A percentile compares a stretch with the other conserved stretches of the same genome.
Conservation (phyloP, 108 stramenopile species). For the Conticribra guillardii region DNA sequence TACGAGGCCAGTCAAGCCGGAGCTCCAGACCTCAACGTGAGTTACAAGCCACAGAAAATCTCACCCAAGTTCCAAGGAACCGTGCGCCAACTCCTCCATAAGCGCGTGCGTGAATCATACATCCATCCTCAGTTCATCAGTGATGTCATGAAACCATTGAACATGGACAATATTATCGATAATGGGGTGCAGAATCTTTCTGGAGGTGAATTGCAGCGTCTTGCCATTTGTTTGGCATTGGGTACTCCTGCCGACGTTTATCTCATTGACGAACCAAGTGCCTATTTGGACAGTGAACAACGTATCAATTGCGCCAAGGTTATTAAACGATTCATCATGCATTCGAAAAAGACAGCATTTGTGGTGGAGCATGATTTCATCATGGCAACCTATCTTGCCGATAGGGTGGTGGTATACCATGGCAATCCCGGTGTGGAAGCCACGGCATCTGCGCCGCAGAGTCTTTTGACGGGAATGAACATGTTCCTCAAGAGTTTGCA, state of each 20-base stretch:
- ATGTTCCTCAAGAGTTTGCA: conserved; percentile 94
- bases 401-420: conserved; percentile 97
- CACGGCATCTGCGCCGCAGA: conserved; percentile 94
- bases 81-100: conserved; percentile 96
- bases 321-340: conserved; percentile 99
- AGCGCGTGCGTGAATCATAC: conserved; percentile 93
- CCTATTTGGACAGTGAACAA: conserved; percentile 98
- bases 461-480: conserved; percentile 97
- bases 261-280: conserved; percentile 99
- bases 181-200: conserved; percentile 98
- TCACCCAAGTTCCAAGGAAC: conserved; percentile 96
- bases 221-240: conserved; percentile 94
- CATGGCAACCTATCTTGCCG: conserved; percentile 99
- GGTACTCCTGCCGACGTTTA: conserved; percentile 98
- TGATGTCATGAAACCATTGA: conserved; percentile 97
- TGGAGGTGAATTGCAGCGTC: conserved; percentile 98
- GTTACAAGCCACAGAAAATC: conserved; percentile 99
- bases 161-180: conserved; percentile 94
- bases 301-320: conserved; percentile 98
- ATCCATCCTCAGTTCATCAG: conserved; percentile 97
- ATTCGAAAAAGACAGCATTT: conserved; percentile 98
- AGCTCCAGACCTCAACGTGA: conserved; percentile 94
- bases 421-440: conserved; percentile 96
- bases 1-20: conserved; percentile 89
- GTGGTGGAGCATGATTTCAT: conserved; percentile 99